Evolutionary conservation across 805 yeast species (phyloP).

Genomic region (Pichia ethanolica): DNA sequence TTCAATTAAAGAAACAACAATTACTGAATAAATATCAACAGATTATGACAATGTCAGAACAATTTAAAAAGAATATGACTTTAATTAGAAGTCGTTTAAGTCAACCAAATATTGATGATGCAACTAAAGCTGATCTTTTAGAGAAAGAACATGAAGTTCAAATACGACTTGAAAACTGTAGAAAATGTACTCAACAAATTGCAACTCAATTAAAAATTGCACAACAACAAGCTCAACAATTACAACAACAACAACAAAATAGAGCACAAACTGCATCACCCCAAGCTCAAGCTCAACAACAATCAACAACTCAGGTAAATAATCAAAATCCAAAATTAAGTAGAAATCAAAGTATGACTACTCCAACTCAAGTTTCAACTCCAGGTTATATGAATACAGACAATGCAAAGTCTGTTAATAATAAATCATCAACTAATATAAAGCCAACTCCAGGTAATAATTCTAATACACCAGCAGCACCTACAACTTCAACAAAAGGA

Average conservation of each 20-base stretch:
- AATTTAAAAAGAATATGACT: slow-evolving; percentile 42
- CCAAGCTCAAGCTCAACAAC: slow-evolving; percentile 4
- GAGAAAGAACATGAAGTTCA: slow-evolving; percentile 43
- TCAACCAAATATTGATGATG: slow-evolving; percentile 37
- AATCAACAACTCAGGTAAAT: too few species aligned
- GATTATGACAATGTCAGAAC: slow-evolving; percentile 40
- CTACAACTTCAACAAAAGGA: slow-evolving; percentile 6
- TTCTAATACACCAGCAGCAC: neutral
- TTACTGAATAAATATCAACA: slow-evolving; percentile 32
- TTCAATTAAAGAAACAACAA: slow-evolving; percentile 23
- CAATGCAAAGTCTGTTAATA: too few species aligned
- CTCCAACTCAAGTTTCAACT: slow-evolving; percentile 7
- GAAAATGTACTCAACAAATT: slow-evolving; percentile 31
- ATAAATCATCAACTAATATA: too few species aligned
- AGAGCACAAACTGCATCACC: neutral
- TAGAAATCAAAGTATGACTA: too few species aligned
- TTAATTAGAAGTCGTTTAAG: slow-evolving; percentile 43
- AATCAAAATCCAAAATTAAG: too few species aligned
- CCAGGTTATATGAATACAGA: slow-evolving; percentile 1
- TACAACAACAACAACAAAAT: slow-evolving; percentile 4
- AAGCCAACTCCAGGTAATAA: too few species aligned
- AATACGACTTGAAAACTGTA: slow-evolving; percentile 41
- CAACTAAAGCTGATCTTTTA: slow-evolving; percentile 35
- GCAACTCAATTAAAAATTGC: slow-evolving; percentile 35
- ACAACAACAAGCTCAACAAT: slow-evolving; percentile 18